Base-by-base conservation (phyloP, 768 basidiomycete genomes). In the Lactarius pseudohatsudake region DNA sequence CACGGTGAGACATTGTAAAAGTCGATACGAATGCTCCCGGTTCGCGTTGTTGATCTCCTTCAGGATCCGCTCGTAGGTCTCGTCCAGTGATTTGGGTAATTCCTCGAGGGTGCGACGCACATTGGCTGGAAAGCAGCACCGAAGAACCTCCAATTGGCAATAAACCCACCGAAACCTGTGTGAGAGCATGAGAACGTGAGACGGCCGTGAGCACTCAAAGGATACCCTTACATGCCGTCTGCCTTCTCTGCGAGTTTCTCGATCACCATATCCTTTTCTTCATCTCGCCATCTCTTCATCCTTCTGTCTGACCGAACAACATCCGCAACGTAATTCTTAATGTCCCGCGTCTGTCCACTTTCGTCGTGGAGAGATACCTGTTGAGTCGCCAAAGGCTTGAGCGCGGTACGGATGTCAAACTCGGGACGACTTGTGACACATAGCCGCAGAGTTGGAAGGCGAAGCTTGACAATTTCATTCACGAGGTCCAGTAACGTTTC, bases 151-250 rank as follows among this genome's bases (percentile, higher is more conserved):
- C 16, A 64, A 36, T 36, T 64, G 63, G 41, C 63, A 64, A 28
- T 10, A 50, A 8, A 64, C 57, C 56, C 56, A 64, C 22, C 57
- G 63, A 50, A 57, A 64, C 63, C 63, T 64, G 55, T 22, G 0
- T 15, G 11, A 50, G n/a, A 47, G 22, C 0, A 13, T 50, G 9
- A 50, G 47, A 50, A 10, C 9, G n/a, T 4, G 5, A 10, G 10
- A 3, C 47, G 3, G 20, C 20, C 18, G 4, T 50, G 1, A 50
- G 11, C 4, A 50, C 0, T 50, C 47, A 4, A 50, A 26, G 47
- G 47, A 22, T 5, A 20, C n/a, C 22, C 47, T 50, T 26, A 50
- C 47, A 50, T 50, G 1, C 47, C 47, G 10, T 50, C 47, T 4
- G 47, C 47, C 6, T 26, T 50, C 22, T 50, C 22, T 4, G 47